Conservation (phyloP, 768 basidiomycete species). For the Boletellus emodensis region DNA sequence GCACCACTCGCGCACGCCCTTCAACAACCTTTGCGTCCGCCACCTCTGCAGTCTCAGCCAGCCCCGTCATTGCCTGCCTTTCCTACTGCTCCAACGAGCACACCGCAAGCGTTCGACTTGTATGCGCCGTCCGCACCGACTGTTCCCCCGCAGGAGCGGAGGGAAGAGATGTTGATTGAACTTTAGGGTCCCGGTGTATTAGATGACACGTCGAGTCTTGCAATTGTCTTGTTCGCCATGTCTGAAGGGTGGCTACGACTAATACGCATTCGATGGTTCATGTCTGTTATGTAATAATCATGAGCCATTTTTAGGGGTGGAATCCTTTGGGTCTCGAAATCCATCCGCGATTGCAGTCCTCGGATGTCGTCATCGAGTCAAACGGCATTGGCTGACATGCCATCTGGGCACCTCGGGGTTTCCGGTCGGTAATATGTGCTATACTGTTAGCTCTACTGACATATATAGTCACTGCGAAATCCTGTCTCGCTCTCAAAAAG, state of each 20-base stretch:
- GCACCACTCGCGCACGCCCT: not conserved
- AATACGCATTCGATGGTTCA: not conserved
- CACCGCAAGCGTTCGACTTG: constrained; percentile 50
- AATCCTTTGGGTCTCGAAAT: too few relatives aligned
- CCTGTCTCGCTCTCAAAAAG: too few relatives aligned
- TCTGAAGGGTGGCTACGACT: not conserved
- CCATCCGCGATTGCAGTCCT: too few relatives aligned
- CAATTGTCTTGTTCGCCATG: not conserved
- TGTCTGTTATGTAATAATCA: too few relatives aligned
- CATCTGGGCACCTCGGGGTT: too few relatives aligned
- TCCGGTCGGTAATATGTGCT: too few relatives aligned
- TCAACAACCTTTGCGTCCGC: constrained; percentile 11
- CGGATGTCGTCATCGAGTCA: too few relatives aligned
- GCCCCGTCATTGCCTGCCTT: constrained; percentile 49
- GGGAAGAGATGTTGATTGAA: constrained; percentile 54
- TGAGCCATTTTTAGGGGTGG: too few relatives aligned
- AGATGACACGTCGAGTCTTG: not conserved
- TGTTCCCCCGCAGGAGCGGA: constrained; percentile 53
- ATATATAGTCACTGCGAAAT: too few relatives aligned
- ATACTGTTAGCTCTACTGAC: too few relatives aligned
- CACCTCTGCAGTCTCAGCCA: constrained; percentile 17
- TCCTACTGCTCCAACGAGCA: constrained; percentile 58
- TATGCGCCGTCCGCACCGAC: constrained; percentile 47
- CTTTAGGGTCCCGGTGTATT: constrained; percentile 14
- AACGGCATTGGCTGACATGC: too few relatives aligned